Conservation (phyloP, 768 basidiomycete genomes). For the Phaeolepiota aurea region DNA sequence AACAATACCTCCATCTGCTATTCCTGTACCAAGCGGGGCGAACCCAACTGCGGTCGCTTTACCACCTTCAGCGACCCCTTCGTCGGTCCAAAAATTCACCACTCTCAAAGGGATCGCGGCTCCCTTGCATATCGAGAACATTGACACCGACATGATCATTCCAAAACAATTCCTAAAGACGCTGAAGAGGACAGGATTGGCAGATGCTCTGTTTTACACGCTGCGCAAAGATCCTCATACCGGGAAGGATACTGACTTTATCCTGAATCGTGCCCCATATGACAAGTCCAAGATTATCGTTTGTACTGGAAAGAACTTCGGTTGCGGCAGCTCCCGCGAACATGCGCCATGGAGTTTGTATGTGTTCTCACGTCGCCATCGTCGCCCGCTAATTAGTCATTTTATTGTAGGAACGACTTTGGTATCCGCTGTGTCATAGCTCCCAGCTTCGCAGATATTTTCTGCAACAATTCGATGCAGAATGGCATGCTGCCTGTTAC, state of each 20-base stretch:
- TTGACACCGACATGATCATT: conserved; percentile 93
- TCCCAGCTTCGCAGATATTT: conserved; percentile 87
- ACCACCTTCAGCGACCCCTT: conserved; percentile 33
- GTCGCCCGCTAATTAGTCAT: conserved; percentile 1
- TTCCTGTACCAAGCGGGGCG: conserved; percentile 21
- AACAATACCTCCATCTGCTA: conserved; percentile 45
- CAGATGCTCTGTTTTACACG: conserved; percentile 76
- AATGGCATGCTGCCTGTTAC: conserved; percentile 85
- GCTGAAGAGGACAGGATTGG: conserved; percentile 81
- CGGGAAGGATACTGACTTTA: conserved; percentile 74
- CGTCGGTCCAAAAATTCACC: conserved; percentile 54
- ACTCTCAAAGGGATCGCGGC: conserved; percentile 69
- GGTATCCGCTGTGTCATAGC: conserved; percentile 85
- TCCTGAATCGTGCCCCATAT: conserved; percentile 77
- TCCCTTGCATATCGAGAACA: conserved; percentile 74
- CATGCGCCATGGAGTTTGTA: conserved; percentile 86
- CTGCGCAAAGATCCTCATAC: conserved; percentile 72
- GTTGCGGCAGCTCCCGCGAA: conserved; percentile 84
- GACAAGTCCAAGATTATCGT: conserved; percentile 72
- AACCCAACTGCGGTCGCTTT: conserved; percentile 21
- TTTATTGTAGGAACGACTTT: conserved; percentile 67
- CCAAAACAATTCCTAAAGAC: conserved; percentile 94
- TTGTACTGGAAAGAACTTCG: conserved; percentile 84
- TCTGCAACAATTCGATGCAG: conserved; percentile 84
- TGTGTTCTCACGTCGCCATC: conserved; percentile 21